Conservation (phyloP, 164 flowering plant genomes). For the Echeveria elegans region DNA sequence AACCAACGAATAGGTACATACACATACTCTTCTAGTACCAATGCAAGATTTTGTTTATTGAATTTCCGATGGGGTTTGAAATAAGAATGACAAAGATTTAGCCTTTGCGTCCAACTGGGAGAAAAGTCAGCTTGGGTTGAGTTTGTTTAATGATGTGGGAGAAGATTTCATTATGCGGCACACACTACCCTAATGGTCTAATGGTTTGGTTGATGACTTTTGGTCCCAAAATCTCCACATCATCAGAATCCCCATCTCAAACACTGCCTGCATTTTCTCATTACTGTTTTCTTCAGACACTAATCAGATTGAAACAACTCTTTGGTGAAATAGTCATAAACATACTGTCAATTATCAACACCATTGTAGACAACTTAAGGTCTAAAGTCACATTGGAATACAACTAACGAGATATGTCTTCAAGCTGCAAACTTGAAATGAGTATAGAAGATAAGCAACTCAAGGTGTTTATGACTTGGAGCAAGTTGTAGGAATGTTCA, state of each 20-base stretch:
- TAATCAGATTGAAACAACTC: neutral
- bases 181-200: neutral
- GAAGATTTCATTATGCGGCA: neutral
- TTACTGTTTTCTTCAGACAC: neutral
- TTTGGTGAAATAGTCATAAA: no score
- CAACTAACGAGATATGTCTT: neutral
- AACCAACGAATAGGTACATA: no score
- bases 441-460: neutral
- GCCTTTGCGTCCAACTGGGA: neutral
- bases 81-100: conserved; percentile 1
- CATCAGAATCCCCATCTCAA: neutral
- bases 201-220: neutral
- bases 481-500: neutral
- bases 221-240: neutral
- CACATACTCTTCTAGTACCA: no score
- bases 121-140: neutral
- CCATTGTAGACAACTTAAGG: no score
- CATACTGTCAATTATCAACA: no score
- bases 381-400: neutral
- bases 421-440: neutral
- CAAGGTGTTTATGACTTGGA: neutral
- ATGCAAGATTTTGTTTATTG: neutral
- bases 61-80: no score
- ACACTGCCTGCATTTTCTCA: neutral
- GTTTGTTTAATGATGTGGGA: neutral